Conservation (phyloP, 169 alveolate genomes). For the Miamiensis avidus region DNA sequence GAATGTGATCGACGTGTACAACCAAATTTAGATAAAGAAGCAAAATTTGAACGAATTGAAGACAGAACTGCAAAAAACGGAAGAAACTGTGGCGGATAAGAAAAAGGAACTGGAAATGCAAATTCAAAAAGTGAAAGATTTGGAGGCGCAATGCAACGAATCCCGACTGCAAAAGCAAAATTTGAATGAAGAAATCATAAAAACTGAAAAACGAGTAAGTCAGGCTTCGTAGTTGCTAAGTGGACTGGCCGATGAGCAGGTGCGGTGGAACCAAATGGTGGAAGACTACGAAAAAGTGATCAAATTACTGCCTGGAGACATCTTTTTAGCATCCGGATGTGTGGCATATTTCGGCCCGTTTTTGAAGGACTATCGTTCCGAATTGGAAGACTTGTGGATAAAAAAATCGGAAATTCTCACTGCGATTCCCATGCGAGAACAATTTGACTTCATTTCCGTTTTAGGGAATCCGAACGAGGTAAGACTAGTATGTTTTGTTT, state of each 20-base stretch:
- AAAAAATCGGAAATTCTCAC: neutral
- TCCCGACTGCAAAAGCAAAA: conserved; percentile 47
- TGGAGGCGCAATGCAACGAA: conserved; percentile 40
- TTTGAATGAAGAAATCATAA: conserved; percentile 56
- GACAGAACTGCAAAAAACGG: conserved; percentile 38
- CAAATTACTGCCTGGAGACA: neutral
- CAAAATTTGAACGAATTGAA: conserved; percentile 56
- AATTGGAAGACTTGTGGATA: neutral
- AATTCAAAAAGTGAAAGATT: conserved; percentile 44
- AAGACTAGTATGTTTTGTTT: no score
- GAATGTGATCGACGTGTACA: conserved; percentile 51
- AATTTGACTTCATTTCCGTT: neutral
- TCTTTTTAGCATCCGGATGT: neutral
- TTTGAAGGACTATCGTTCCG: neutral
- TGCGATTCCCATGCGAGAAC: neutral
- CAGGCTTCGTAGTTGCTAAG: conserved; percentile 70
- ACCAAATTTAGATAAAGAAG: conserved; percentile 50
- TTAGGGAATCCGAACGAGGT: neutral
- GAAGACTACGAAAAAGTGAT: neutral
- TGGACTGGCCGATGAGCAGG: conserved; percentile 63
- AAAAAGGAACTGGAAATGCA: conserved; percentile 53
- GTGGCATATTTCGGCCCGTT: neutral
- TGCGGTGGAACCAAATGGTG: neutral
- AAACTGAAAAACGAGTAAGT: conserved; percentile 27
- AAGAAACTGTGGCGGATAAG: conserved; percentile 4